Evolutionary conservation across 192 early-diverging fungal species (phyloP).

Genomic region (Entomortierella chlamydospora): DNA sequence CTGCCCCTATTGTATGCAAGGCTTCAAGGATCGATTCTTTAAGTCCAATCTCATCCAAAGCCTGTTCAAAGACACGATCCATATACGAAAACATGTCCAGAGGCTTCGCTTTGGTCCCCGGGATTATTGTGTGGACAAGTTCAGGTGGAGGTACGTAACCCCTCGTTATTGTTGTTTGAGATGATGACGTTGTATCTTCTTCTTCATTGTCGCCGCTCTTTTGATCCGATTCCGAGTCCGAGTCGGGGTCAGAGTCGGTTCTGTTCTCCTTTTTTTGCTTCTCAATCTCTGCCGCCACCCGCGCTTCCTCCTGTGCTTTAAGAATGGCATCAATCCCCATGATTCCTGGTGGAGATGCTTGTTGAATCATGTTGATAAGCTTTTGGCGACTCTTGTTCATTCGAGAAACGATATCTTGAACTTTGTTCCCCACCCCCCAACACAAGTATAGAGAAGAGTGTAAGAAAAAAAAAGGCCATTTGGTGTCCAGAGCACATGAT

Average conservation of each 20-base stretch:
- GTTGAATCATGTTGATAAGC: constrained; percentile 17
- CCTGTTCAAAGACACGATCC: constrained; percentile 32
- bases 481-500: no score
- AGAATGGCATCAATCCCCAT: constrained; percentile 22
- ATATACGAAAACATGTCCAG: constrained; percentile 22
- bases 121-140: constrained; percentile 17
- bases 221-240: background rate
- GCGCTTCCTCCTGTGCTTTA: constrained; percentile 23
- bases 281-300: background rate
- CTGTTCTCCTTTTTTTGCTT: background rate
- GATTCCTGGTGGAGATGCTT: constrained; percentile 28
- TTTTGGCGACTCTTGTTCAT: constrained; percentile 29
- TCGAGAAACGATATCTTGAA: constrained; percentile 28
- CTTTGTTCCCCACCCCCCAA: no score
- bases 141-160: constrained; percentile 22
- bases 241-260: background rate
- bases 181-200: background rate
- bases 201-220: background rate
- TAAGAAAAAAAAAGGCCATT: background rate
- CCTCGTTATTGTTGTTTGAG: background rate
- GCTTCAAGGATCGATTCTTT: constrained; percentile 46
- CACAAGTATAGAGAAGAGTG: background rate
- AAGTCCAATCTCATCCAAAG: constrained; percentile 34
- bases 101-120: constrained; percentile 32
- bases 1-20: constrained; percentile 18